Percentiles rank a stretch among this genome's conserved stretches.
Evolutionary conservation across 768 basidiomycete genomes (phyloP).

Genomic region (Suillus weaverae): DNA sequence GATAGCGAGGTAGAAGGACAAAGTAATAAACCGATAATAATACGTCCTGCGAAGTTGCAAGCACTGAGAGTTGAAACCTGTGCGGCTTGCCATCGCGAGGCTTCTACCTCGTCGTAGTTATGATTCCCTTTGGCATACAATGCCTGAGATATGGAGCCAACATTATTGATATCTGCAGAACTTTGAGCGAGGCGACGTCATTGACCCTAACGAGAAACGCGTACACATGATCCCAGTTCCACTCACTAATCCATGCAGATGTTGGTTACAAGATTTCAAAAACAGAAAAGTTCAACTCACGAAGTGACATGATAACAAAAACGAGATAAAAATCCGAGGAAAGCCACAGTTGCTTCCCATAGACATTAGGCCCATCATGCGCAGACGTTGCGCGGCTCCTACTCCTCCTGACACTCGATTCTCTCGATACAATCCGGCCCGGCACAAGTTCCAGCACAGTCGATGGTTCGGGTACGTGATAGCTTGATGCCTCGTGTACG

Average conservation of each 20-base stretch:
- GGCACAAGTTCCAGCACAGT: slow-evolving; percentile 27
- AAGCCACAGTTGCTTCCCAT: slow-evolving; percentile 51
- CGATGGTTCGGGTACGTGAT: slow-evolving; percentile 19
- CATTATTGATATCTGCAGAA: slow-evolving; percentile 75
- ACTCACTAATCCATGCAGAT: slow-evolving; percentile 44
- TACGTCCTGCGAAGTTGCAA: slow-evolving; percentile 78
- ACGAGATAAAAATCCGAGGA: slow-evolving; percentile 66
- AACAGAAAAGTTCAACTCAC: slow-evolving; percentile 39
- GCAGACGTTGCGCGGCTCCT: background rate
- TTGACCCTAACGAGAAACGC: slow-evolving; percentile 20
- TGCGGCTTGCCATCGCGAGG: slow-evolving; percentile 74
- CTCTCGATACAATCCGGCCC: background rate
- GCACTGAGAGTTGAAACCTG: slow-evolving; percentile 85
- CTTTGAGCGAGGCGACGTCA: slow-evolving; percentile 5
- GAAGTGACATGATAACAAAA: slow-evolving; percentile 51
- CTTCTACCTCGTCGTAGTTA: slow-evolving; percentile 64
- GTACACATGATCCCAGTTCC: slow-evolving; percentile 78
- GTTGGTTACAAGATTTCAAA: background rate
- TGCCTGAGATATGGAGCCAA: slow-evolving; percentile 74
- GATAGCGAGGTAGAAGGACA: background rate
- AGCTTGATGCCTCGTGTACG: slow-evolving; percentile 17
- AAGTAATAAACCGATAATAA: slow-evolving; percentile 58
- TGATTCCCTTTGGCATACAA: slow-evolving; percentile 61
- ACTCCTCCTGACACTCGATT: background rate
- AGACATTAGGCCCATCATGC: slow-evolving; percentile 46